Evolutionary conservation across 768 basidiomycete genomes (phyloP).

Genomic region (Strobilomyces dryophilus): DNA sequence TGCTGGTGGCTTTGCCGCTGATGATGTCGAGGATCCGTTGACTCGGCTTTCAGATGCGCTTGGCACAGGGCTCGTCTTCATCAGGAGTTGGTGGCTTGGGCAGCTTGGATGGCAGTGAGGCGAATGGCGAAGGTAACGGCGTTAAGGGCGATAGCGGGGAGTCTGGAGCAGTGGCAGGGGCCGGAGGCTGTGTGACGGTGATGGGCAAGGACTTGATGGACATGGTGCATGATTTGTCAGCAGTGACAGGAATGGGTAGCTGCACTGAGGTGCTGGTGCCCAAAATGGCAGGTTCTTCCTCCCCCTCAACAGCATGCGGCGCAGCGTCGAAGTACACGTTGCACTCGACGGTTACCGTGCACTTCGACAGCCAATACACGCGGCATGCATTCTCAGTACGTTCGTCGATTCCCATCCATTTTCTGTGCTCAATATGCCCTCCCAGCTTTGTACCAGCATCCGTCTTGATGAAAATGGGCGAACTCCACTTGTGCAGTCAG

Average conservation of each 20-base stretch:
- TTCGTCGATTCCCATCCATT: background rate
- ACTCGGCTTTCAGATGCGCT: background rate
- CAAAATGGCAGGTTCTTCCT: too few relatives aligned
- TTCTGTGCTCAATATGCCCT: too few relatives aligned
- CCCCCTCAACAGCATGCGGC: background rate
- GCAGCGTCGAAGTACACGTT: background rate
- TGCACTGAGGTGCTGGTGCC: too few relatives aligned
- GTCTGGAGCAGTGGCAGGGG: background rate
- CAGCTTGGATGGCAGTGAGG: too few relatives aligned
- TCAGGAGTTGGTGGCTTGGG: background rate
- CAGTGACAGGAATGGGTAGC: too few relatives aligned
- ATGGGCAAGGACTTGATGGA: too few relatives aligned
- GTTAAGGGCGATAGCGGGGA: too few relatives aligned
- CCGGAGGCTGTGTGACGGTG: too few relatives aligned
- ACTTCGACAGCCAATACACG: background rate
- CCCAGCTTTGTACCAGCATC: too few relatives aligned
- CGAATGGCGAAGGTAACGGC: too few relatives aligned
- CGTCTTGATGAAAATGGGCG: too few relatives aligned
- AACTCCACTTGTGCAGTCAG: background rate
- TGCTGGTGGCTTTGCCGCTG: background rate
- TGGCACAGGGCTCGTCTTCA: background rate
- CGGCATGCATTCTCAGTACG: background rate
- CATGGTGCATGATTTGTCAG: too few relatives aligned
- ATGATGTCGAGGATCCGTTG: background rate
- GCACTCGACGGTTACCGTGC: background rate